Evolutionary conservation across 257 asterid genomes (phyloP), one percentile per base, ranked within the genome.

Genomic region (Forsythia viridissima): DNA sequence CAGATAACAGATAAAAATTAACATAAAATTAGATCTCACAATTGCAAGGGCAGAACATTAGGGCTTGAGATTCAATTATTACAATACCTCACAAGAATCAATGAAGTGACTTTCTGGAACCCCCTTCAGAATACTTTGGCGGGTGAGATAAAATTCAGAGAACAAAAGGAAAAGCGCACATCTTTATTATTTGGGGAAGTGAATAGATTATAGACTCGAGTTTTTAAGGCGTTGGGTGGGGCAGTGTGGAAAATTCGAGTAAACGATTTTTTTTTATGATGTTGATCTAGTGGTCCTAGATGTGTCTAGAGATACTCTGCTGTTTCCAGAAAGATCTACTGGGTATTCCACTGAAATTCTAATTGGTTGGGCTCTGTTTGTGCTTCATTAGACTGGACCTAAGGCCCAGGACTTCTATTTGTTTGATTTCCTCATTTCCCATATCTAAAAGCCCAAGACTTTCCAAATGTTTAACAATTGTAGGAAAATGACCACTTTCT

Each of bases 301-400:
- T 72, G 80, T 10, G 30, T 82, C 85, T 77, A 70, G 71, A 46
- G 77, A 82, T 77, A 40, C 55, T 41, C 66, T 43, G 73, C 7
- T 36, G 75, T 78, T 83, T 86, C 85, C 76, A 76, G 87, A 86
- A 86, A 76, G 81, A 81, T 86, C 89, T 71, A 42, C 2, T 42
- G 11, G 46, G 11, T 30, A 30, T 30, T 30, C 34, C 34, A 30
- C 34, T 30, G 34, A 30, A 30, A 30, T 30, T 30, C 34, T 30
- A 30, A 30, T 30, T 30, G 1, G 2, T 30, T 30, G 34, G 34
- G 34, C 34, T 30, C 34, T 30, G 34, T 30, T 30, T 30, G 34
- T 1, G 34, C 34, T 30, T 30, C 34, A 30, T 30, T 30, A 30
- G 34, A 30, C 34, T 30, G 34, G 34, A 30, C 34, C 34, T 30